Percentiles rank a stretch among this genome's conserved stretches.
phyloP scores from a whole-genome alignment of 306 rosid species.

The Boehmeria nivea region DNA sequence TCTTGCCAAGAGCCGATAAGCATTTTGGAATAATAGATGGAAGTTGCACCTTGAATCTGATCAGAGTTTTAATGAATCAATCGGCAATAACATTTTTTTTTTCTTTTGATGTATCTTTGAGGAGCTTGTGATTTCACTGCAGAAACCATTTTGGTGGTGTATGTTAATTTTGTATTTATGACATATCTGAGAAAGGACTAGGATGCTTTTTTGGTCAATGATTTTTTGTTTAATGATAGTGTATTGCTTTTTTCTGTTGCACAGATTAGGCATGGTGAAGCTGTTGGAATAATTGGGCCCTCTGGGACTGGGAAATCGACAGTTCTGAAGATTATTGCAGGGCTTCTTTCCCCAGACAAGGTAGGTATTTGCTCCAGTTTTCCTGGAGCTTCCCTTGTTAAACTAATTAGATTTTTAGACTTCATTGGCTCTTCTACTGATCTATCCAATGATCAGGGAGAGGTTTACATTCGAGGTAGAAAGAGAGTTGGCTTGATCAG shows the following conservation, averaged over 20 bases:
- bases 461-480: conserved; percentile 82
- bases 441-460: conserved; percentile 56
- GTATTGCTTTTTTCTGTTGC: conserved; percentile 6
- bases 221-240: background rate
- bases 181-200: background rate
- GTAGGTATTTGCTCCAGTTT: conserved; percentile 25
- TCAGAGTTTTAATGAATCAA: too few species aligned
- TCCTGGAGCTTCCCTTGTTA: background rate
- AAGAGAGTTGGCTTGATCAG: conserved; percentile 82
- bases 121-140: background rate
- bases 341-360: conserved; percentile 90
- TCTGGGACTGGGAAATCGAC: conserved; percentile 99
- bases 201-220: background rate
- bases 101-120: background rate
- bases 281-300: conserved; percentile 98
- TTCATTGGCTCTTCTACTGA: conserved; percentile 9
- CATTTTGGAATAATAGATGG: too few species aligned
- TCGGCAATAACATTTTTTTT: too few species aligned
- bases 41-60: too few species aligned
- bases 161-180: too few species aligned
- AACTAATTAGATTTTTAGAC: too few species aligned
- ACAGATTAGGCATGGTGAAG: conserved; percentile 96
- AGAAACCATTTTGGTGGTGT: background rate
- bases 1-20: too few species aligned
- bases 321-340: conserved; percentile 81